phyloP scores from a whole-genome alignment of 2,329 filamentous ascomycete species.

The Ploettnerulaceae sp. region DNA sequence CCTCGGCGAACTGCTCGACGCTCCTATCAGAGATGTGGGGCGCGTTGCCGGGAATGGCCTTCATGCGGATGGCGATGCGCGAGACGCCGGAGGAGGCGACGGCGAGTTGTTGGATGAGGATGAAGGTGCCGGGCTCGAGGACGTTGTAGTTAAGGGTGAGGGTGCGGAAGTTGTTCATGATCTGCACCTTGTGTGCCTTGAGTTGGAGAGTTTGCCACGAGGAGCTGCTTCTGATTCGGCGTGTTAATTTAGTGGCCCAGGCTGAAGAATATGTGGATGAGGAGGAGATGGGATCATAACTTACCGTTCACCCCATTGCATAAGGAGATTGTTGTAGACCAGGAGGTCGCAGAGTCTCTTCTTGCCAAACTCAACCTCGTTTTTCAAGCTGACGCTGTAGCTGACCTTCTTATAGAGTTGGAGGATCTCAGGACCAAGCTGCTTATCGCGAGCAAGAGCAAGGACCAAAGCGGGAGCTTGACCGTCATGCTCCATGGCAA shows the following conservation, averaged over 20 bases:
- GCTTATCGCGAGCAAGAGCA: neutral
- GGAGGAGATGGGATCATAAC: neutral
- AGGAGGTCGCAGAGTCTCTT: neutral
- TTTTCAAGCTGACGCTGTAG: neutral
- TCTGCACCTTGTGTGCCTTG: neutral
- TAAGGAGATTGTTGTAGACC: neutral
- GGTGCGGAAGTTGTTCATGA: conserved; percentile 3
- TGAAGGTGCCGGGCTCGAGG: neutral
- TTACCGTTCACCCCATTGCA: conserved; percentile 1
- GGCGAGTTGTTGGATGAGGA: neutral
- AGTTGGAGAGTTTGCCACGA: too few species aligned
- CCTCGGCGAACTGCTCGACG: neutral
- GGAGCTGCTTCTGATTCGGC: too few species aligned
- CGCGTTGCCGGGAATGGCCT: neutral
- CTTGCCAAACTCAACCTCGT: neutral
- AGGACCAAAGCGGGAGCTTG: conserved; percentile 4
- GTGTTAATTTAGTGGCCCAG: too few species aligned
- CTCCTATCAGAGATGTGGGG: neutral
- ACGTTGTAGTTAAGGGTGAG: conserved; percentile 3
- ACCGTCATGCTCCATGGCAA: conserved; percentile 1
- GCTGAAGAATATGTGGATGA: too few species aligned
- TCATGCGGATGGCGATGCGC: neutral
- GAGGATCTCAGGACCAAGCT: neutral
- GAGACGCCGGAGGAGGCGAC: neutral
- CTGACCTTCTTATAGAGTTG: neutral